Conservation (phyloP, 805 yeast species). For the Barnettozyma vustinii region DNA sequence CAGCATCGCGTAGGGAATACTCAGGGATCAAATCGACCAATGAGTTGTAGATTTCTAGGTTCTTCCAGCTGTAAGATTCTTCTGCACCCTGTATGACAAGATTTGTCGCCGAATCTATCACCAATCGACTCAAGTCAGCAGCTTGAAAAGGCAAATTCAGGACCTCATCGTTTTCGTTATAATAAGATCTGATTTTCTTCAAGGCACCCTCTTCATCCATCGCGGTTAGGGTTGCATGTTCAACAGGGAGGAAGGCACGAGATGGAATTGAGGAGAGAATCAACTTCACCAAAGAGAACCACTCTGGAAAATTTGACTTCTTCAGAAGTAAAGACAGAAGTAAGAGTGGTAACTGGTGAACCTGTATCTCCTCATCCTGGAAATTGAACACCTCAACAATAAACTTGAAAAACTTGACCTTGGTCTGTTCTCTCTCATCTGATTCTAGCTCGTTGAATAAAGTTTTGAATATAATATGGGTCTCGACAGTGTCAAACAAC, state of each 20-base stretch:
- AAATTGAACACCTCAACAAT: slow-evolving; percentile 63
- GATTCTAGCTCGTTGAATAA: slow-evolving; percentile 38
- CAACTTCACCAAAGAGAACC: slow-evolving; percentile 36
- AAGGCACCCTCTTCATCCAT: slow-evolving; percentile 19
- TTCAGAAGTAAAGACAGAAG: slow-evolving; percentile 42
- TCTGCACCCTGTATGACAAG: slow-evolving; percentile 19
- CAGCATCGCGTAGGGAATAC: slow-evolving; percentile 29
- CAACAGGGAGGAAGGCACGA: slow-evolving; percentile 53
- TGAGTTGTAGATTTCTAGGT: slow-evolving; percentile 31
- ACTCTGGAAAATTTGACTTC: slow-evolving; percentile 17
- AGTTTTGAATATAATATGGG: slow-evolving; percentile 70
- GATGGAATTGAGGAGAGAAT: slow-evolving; percentile 56
- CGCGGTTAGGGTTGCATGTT: slow-evolving; percentile 30
- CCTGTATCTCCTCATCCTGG: slow-evolving; percentile 81
- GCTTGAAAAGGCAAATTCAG: slow-evolving; percentile 34
- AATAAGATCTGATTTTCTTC: slow-evolving; percentile 30
- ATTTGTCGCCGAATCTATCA: slow-evolving; percentile 29
- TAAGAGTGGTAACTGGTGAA: slow-evolving; percentile 69
- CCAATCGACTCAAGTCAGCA: slow-evolving; percentile 39
- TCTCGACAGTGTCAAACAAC: slow-evolving; percentile 84
- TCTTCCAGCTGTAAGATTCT: slow-evolving; percentile 21
- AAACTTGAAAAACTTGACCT: slow-evolving; percentile 43
- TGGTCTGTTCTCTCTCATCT: slow-evolving; percentile 30
- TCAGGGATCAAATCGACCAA: slow-evolving; percentile 45
- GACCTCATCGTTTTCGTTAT: slow-evolving; percentile 26